These are phyloP conservation scores for Anacardium occidentale DNA, from an alignment of 345 rosid species.

Conservation along the genomic window DNA sequence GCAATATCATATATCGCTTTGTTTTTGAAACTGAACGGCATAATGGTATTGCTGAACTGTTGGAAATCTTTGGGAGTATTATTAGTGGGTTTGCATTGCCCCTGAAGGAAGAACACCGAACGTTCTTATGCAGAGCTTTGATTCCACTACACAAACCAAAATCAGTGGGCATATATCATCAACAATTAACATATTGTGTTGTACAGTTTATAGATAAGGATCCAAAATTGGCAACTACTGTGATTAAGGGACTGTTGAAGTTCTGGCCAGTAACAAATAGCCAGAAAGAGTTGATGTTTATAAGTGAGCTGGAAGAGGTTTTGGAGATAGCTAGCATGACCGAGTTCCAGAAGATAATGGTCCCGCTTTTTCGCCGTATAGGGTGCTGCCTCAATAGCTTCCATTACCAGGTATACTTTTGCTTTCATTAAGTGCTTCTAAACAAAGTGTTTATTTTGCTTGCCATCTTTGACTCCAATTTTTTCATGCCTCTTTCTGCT, in stretches of 20 bases:
- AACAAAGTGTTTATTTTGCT: not conserved
- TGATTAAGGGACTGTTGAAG: slow-evolving; percentile 63
- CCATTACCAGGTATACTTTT: slow-evolving; percentile 64
- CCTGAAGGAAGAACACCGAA: slow-evolving; percentile 69
- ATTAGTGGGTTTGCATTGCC: slow-evolving; percentile 81
- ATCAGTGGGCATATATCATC: slow-evolving; percentile 70
- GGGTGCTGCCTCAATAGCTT: slow-evolving; percentile 67
- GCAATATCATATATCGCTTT: slow-evolving; percentile 66
- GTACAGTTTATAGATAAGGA: slow-evolving; percentile 75
- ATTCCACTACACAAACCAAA: slow-evolving; percentile 83
- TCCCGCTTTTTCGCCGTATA: slow-evolving; percentile 61
- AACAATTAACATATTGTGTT: slow-evolving; percentile 68
- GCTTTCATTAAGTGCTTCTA: not conserved
- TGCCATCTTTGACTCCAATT: not conserved
- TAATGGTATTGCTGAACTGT: slow-evolving; percentile 69
- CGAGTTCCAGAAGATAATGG: slow-evolving; percentile 65
- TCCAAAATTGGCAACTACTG: slow-evolving; percentile 51
- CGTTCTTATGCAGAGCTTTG: slow-evolving; percentile 59
- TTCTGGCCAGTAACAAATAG: slow-evolving; percentile 83
- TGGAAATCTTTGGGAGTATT: slow-evolving; percentile 79
- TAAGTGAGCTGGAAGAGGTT: slow-evolving; percentile 81
- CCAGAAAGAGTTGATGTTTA: slow-evolving; percentile 83
- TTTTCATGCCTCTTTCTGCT: no score
- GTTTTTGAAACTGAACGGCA: slow-evolving; percentile 72
- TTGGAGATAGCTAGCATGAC: slow-evolving; percentile 55